These are phyloP conservation scores for Eimeria falciformis DNA, from an alignment of 169 alveolate genomes.

Conservation along the genomic window DNA sequence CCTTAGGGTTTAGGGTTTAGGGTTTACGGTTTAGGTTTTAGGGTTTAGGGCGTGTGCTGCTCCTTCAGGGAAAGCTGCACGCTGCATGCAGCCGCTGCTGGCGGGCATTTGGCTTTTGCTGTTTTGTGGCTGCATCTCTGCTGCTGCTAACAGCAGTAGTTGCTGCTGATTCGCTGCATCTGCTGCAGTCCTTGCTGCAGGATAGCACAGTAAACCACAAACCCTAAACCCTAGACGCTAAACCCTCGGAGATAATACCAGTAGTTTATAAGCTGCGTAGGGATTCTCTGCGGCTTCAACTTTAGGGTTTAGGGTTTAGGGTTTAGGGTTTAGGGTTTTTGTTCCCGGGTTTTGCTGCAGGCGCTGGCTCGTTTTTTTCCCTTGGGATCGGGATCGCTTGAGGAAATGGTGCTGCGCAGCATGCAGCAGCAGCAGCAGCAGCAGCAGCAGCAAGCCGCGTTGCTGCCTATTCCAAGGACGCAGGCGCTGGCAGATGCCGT, in stretches of 20 bases:
- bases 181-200: constrained; percentile 29
- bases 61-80: constrained; percentile 61
- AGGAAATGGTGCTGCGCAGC: constrained; percentile 38
- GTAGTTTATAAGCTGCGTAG: no score
- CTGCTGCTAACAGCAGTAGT: constrained; percentile 63
- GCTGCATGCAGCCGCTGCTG: constrained; percentile 51
- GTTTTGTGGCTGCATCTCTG: constrained; percentile 25
- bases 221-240: no score
- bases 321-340: background rate
- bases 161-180: constrained; percentile 48
- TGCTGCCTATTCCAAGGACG: constrained; percentile 47
- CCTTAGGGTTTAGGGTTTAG: no score
- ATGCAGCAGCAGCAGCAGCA: constrained; percentile 21
- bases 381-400: constrained; percentile 12
- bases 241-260: no score
- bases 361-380: constrained; percentile 55
- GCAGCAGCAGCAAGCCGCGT: background rate
- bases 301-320: background rate
- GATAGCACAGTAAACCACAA: constrained; percentile 21
- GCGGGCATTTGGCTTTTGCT: constrained; percentile 46
- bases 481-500: constrained; percentile 24
- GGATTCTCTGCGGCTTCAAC: no score
- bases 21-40: no score
- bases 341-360: no score
- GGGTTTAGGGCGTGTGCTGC: no score